Evolutionary conservation across 1,284 basidiomycete genomes (phyloP), one percentile per base, ranked within the genome.

Genomic region (Moniliophthora roreri): DNA sequence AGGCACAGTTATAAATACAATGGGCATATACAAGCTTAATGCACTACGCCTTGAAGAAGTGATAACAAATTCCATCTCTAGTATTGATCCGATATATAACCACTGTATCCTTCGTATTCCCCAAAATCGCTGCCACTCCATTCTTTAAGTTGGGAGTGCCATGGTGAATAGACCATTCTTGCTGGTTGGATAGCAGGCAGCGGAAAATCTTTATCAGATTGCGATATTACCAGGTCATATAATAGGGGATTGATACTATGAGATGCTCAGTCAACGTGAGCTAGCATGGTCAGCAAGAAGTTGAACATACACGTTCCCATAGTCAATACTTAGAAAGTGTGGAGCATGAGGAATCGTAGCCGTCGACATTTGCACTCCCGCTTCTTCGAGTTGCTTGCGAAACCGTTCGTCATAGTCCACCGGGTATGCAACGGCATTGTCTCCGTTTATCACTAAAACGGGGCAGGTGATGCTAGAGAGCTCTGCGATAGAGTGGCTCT

Each of bases 301-400:
- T 0, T 16, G 1, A 18, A 62, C 66, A 55, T 53, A 73, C 70
- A 64, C 53, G 13, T 62, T 57, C 8, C 64, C 53, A 53, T 73
- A 61, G 5, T 71, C 70, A 2, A 69, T 62, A 36, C 58, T 61
- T 8, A 69, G 69, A 55, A 70, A 71, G 55, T 74, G 73, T 2
- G 69, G 66, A 15, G 72, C 72, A 23, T 59, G 62, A 2, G 60
- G 51, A 4, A 74, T 54, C 3, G 60, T 50, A 2, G 54, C 41
- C 1, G 74, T 45, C 6, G 63, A 55, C 10, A 65, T 69, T 7
- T 67, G 49, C 9, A 73, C 58, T 0, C 62, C 68, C 1, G 67
- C 69, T 16, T 59, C 56, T 39, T 60, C 42, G 34, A 75, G 53
- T 6, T 48, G 49, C 21, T 65, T 54, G 2, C 56, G 51, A 6